Percentiles rank a stretch among this genome's conserved stretches.
Evolutionary conservation across 2,329 filamentous ascomycete genomes (phyloP).

Genomic region (Fusarium nematophilum): DNA sequence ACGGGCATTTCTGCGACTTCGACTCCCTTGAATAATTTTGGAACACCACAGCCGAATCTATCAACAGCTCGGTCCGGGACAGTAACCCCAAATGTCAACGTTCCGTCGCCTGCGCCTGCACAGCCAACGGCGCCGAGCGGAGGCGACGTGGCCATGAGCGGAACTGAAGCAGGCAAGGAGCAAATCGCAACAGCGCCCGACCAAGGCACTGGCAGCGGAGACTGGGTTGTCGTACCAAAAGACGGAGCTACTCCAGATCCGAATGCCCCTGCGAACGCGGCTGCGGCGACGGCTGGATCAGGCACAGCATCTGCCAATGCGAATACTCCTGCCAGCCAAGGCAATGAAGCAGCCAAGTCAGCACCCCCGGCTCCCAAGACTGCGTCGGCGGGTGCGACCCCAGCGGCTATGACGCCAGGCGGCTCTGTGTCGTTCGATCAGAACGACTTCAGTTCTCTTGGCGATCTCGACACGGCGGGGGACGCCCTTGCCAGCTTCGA

Average conservation of each 20-base stretch:
- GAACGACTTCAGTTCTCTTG: conserved; percentile 72
- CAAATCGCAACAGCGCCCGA: conserved; percentile 57
- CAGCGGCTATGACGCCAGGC: conserved; percentile 49
- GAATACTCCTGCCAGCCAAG: conserved; percentile 47
- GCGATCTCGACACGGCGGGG: conserved; percentile 76
- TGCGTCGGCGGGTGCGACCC: conserved; percentile 36
- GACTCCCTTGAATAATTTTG: conserved; percentile 70
- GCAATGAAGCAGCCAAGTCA: conserved; percentile 37
- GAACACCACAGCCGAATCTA: conserved; percentile 69
- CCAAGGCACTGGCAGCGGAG: conserved; percentile 66
- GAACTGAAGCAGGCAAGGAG: conserved; percentile 54
- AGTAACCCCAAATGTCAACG: conserved; percentile 64
- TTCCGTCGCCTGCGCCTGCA: conserved; percentile 57
- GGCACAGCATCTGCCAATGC: conserved; percentile 32
- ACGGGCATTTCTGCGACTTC: conserved; percentile 69
- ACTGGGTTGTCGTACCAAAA: conserved; percentile 82
- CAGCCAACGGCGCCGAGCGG: conserved; percentile 32
- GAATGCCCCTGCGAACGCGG: conserved; percentile 32
- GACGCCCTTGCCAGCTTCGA: conserved; percentile 77
- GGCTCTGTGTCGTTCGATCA: conserved; percentile 62
- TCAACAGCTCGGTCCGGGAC: conserved; percentile 67
- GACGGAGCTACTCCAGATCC: conserved; percentile 61
- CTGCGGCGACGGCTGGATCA: conserved; percentile 17
- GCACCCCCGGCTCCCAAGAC: conserved; percentile 28
- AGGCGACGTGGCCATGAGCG: conserved; percentile 63